phyloP scores from a whole-genome alignment of 352 stramenopile genomes.

The Peronospora farinosa region DNA sequence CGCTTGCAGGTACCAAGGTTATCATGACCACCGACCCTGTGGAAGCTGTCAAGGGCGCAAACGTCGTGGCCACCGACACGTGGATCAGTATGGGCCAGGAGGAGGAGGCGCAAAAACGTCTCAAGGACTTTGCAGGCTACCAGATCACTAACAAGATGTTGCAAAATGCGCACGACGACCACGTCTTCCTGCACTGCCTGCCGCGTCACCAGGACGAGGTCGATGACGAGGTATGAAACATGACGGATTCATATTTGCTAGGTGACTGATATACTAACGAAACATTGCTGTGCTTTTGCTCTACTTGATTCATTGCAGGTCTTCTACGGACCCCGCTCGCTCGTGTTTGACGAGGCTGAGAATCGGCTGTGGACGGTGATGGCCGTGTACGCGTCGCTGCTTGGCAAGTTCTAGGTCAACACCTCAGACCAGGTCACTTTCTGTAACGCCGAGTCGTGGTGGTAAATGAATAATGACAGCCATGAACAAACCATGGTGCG shows the following conservation, averaged over 20 bases:
- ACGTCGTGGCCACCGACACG: conserved; percentile 96
- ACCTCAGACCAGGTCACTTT: background rate
- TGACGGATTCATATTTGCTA: background rate
- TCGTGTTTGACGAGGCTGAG: conserved; percentile 97
- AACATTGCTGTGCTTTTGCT: background rate
- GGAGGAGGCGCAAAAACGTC: conserved; percentile 89
- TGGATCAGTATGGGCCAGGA: conserved; percentile 96
- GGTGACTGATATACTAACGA: background rate
- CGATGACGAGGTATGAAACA: conserved; percentile 85
- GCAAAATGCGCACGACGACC: conserved; percentile 79
- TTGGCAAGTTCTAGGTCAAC: conserved; percentile 27
- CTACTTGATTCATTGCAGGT: conserved; percentile 32
- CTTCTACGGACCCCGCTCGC: conserved; percentile 93
- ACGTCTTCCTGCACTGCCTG: conserved; percentile 97
- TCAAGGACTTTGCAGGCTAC: conserved; percentile 94
- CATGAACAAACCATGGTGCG: background rate
- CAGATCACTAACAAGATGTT: conserved; percentile 92
- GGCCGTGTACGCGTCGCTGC: conserved; percentile 83
- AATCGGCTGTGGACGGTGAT: conserved; percentile 99
- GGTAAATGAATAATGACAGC: conserved; percentile 22
- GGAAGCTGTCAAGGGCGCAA: conserved; percentile 89
- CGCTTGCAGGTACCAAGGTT: conserved; percentile 59
- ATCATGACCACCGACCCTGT: conserved; percentile 86
- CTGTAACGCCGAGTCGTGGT: background rate
- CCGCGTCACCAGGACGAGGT: conserved; percentile 96